phyloP scores from a whole-genome alignment of 345 rosid genomes.

The Salix purpurea region DNA sequence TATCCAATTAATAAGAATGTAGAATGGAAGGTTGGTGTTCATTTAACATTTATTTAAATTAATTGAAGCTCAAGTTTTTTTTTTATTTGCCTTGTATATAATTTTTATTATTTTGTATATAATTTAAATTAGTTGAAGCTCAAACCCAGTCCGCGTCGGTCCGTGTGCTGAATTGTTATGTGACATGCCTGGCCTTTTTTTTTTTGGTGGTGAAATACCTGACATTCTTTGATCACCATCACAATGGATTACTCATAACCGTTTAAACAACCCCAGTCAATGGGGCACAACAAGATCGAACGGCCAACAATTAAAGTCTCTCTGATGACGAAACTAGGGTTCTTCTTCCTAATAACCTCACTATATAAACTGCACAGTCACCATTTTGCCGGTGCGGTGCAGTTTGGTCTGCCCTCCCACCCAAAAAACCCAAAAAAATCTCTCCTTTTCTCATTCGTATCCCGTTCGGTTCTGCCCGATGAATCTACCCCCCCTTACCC shows the following conservation, averaged over 20 bases:
- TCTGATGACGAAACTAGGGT: conserved; percentile 26
- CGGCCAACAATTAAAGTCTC: conserved; percentile 14
- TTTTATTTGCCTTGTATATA: too few relatives aligned
- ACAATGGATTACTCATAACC: background rate
- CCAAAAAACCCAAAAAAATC: conserved; percentile 25
- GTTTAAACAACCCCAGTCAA: background rate
- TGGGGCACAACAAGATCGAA: conserved; percentile 6
- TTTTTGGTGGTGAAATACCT: too few relatives aligned
- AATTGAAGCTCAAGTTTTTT: too few relatives aligned
- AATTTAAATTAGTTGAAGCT: too few relatives aligned
- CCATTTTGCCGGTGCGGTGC: conserved; percentile 39
- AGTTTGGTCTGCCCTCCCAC: conserved; percentile 51
- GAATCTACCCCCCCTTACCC: conserved; percentile 29
- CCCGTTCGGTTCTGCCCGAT: conserved; percentile 28
- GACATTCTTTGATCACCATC: background rate
- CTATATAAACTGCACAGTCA: conserved; percentile 30
- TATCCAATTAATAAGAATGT: too few relatives aligned
- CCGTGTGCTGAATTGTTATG: background rate
- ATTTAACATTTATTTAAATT: too few relatives aligned
- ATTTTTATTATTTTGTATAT: too few relatives aligned
- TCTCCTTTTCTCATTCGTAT: conserved; percentile 21
- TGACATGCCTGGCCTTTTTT: background rate
- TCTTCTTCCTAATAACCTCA: background rate
- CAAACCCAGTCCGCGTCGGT: background rate
- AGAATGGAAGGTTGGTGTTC: too few relatives aligned